These are phyloP conservation scores for Ogataea methylovora DNA, from an alignment of 805 yeast genomes.

Conservation along the genomic window DNA sequence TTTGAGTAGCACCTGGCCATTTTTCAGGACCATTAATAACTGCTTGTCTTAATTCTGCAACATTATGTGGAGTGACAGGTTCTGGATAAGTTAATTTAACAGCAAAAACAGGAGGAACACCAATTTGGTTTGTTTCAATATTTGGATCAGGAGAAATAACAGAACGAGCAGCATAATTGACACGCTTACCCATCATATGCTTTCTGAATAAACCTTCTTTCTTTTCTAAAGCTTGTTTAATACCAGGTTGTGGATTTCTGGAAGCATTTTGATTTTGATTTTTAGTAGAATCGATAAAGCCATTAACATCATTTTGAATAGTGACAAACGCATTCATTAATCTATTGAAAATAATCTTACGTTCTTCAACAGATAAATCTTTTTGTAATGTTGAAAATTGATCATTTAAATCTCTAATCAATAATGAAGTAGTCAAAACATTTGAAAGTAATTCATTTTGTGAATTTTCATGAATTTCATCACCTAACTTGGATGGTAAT, in stretches of 20 bases:
- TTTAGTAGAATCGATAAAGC: constrained; percentile 86
- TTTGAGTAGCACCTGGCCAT: constrained; percentile 98
- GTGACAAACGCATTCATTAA: constrained; percentile 95
- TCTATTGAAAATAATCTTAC: constrained; percentile 74
- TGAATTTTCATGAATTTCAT: constrained; percentile 88
- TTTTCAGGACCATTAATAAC: constrained; percentile 95
- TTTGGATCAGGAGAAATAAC: constrained; percentile 99
- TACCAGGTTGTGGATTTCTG: constrained; percentile 82
- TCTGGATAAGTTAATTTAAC: constrained; percentile 94
- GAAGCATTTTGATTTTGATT: constrained; percentile 67
- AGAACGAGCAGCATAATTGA: constrained; percentile 96
- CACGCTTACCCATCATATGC: constrained; percentile 99
- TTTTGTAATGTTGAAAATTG: constrained; percentile 63
- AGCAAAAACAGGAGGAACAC: constrained; percentile 98
- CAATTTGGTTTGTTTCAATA: constrained; percentile 95
- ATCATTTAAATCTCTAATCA: constrained; percentile 85
- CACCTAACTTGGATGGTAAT: constrained; percentile 94
- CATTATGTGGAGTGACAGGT: constrained; percentile 91
- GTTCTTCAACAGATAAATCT: constrained; percentile 57
- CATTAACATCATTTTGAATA: constrained; percentile 90
- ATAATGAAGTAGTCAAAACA: constrained; percentile 68
- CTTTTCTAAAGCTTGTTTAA: constrained; percentile 95
- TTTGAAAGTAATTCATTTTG: constrained; percentile 84
- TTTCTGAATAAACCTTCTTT: constrained; percentile 97
- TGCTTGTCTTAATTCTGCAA: constrained; percentile 84